Conservation (phyloP, 1,139 yeast genomes). For the Spathaspora sp. region DNA sequence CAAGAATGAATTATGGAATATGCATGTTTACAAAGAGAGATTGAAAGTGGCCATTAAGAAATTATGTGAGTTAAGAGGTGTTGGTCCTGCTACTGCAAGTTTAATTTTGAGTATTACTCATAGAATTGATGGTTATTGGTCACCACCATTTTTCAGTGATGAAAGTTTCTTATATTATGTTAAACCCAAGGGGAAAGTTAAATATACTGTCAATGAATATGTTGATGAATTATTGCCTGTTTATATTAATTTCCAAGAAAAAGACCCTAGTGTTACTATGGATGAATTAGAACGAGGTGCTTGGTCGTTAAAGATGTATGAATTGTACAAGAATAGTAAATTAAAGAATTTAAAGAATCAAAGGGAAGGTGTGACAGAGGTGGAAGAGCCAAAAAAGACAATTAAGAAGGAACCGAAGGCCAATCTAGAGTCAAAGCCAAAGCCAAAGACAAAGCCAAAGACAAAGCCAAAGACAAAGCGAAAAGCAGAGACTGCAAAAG, state of each 20-base stretch:
- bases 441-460: background rate
- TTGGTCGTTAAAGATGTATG: constrained; percentile 37
- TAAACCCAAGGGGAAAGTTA: constrained; percentile 27
- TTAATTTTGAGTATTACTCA: constrained; percentile 36
- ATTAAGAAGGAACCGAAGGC: constrained; percentile 6
- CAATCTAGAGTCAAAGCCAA: background rate
- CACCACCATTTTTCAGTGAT: constrained; percentile 53
- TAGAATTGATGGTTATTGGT: constrained; percentile 19
- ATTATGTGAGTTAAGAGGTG: constrained; percentile 40
- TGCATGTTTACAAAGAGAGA: constrained; percentile 14
- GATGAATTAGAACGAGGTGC: constrained; percentile 33
- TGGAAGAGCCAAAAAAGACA: constrained; percentile 5
- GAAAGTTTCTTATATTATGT: constrained; percentile 42
- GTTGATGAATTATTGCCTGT: constrained; percentile 32
- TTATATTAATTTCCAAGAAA: constrained; percentile 18
- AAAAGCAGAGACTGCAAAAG: constrained; percentile 6
- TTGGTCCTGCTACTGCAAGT: constrained; percentile 54
- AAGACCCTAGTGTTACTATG: constrained; percentile 15
- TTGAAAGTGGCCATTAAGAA: constrained; percentile 28
- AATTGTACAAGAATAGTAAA: constrained; percentile 22
- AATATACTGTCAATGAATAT: constrained; percentile 45
- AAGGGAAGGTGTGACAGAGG: too few relatives aligned
- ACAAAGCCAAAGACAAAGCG: background rate
- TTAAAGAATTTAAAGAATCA: constrained; percentile 23
- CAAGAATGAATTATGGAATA: constrained; percentile 5